Evolutionary conservation across 768 basidiomycete species (phyloP).

Genomic region (Suillus spraguei): DNA sequence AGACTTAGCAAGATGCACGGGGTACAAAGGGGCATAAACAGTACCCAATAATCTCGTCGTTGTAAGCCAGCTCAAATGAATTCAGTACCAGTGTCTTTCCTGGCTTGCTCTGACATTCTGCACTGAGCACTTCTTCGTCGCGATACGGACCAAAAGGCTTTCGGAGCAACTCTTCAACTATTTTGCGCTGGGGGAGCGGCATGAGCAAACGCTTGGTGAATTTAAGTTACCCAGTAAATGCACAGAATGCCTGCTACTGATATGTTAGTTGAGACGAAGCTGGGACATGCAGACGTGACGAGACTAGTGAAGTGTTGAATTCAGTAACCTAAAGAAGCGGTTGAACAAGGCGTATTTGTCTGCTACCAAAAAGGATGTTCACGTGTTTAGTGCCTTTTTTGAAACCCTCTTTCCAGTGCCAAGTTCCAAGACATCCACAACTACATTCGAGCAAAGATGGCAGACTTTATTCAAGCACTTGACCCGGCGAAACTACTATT

Average conservation of each 20-base stretch:
- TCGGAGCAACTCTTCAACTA: constrained; percentile 27
- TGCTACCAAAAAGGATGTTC: not conserved
- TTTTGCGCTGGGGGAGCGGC: constrained; percentile 10
- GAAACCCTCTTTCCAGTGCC: not conserved
- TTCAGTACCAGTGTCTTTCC: constrained; percentile 24
- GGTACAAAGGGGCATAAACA: not conserved
- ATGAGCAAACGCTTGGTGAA: not conserved
- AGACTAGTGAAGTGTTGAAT: not conserved
- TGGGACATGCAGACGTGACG: not conserved
- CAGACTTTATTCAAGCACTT: constrained; percentile 69
- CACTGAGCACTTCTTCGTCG: constrained; percentile 27
- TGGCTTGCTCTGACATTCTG: constrained; percentile 22
- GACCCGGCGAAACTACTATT: constrained; percentile 74
- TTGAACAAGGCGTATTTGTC: not conserved
- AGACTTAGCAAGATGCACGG: constrained; percentile 8
- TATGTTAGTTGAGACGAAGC: not conserved
- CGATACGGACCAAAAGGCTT: constrained; percentile 33
- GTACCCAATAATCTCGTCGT: constrained; percentile 30
- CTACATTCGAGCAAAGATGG: constrained; percentile 33
- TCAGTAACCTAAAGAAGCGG: not conserved
- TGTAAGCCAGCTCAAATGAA: constrained; percentile 32
- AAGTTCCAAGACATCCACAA: not conserved
- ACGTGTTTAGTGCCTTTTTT: not conserved
- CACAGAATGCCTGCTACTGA: not conserved
- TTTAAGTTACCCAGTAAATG: not conserved